phyloP scores from a whole-genome alignment of 169 alveolate species.

The Blepharisma undulans region DNA sequence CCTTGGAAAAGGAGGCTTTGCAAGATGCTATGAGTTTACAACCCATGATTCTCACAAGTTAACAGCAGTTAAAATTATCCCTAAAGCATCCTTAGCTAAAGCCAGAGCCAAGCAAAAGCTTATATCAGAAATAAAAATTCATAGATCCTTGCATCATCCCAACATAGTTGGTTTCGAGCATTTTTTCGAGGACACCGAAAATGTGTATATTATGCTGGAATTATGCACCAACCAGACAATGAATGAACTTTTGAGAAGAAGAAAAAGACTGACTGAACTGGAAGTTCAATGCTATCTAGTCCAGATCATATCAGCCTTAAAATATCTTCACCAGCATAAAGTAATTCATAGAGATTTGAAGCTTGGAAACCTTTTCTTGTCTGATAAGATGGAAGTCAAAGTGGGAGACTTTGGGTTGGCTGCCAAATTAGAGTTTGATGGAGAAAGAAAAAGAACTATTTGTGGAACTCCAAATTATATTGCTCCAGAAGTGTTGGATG shows the following conservation, averaged over 20 bases:
- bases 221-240: constrained; percentile 82
- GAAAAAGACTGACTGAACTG: constrained; percentile 76
- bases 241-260: constrained; percentile 70
- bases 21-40: constrained; percentile 73
- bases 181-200: constrained; percentile 85
- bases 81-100: constrained; percentile 78
- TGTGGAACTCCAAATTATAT: constrained; percentile 91
- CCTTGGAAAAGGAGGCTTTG: constrained; percentile 88
- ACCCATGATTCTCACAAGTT: constrained; percentile 63
- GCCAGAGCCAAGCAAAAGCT: constrained; percentile 80
- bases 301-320: constrained; percentile 79
- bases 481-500: constrained; percentile 86
- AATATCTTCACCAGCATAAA: constrained; percentile 81
- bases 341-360: constrained; percentile 90
- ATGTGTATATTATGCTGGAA: constrained; percentile 87
- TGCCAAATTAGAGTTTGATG: constrained; percentile 83
- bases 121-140: constrained; percentile 80
- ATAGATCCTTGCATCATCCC: constrained; percentile 72
- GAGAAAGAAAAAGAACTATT: constrained; percentile 81
- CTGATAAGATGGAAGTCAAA: constrained; percentile 84
- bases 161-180: constrained; percentile 79
- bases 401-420: constrained; percentile 90
- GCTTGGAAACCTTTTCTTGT: constrained; percentile 84
- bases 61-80: constrained; percentile 81
- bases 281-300: constrained; percentile 83